A percentile compares a stretch with the other conserved stretches of the same genome.
Conservation (phyloP, 2,329 filamentous ascomycete genomes). For the Myriosclerotinia scirpicola region DNA sequence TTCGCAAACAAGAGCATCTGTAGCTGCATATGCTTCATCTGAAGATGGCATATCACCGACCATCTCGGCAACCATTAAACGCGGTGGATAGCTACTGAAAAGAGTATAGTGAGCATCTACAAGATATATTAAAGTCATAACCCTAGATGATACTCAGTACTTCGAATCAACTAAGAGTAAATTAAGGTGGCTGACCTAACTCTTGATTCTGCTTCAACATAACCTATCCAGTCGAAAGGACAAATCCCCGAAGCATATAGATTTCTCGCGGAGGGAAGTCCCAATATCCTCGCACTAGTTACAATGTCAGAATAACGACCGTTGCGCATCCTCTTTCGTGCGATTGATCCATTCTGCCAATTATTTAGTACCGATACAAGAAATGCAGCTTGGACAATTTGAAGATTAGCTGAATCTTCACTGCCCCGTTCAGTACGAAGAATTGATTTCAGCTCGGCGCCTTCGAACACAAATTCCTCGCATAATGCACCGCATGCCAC, state of each 20-base stretch:
- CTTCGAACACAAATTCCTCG: conserved; percentile 22
- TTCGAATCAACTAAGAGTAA: neutral
- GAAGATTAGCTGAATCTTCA: neutral
- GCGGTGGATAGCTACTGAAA: conserved; percentile 2
- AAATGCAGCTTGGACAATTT: conserved; percentile 19
- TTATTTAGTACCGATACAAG: conserved; percentile 15
- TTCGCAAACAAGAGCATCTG: conserved; percentile 12
- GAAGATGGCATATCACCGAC: conserved; percentile 16
- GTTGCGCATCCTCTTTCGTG: conserved; percentile 14
- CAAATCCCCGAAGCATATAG: conserved; percentile 2
- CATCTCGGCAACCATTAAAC: conserved; percentile 1
- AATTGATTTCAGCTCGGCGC: conserved; percentile 8
- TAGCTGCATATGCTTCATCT: conserved; percentile 13
- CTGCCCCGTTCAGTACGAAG: neutral
- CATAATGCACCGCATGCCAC: conserved; percentile 14
- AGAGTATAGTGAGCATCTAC: neutral
- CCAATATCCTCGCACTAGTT: neutral
- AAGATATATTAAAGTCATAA: conserved; percentile 7
- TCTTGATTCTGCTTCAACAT: conserved; percentile 14
- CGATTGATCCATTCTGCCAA: conserved; percentile 9
- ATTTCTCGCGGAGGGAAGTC: neutral
- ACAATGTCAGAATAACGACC: conserved; percentile 17
- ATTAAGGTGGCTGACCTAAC: neutral
- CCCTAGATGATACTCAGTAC: neutral
- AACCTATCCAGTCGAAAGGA: conserved; percentile 1